These are phyloP conservation scores for Dendrocalamus sinicus DNA, from an alignment of 176 grass and related monocot species.

Conservation along the genomic window DNA sequence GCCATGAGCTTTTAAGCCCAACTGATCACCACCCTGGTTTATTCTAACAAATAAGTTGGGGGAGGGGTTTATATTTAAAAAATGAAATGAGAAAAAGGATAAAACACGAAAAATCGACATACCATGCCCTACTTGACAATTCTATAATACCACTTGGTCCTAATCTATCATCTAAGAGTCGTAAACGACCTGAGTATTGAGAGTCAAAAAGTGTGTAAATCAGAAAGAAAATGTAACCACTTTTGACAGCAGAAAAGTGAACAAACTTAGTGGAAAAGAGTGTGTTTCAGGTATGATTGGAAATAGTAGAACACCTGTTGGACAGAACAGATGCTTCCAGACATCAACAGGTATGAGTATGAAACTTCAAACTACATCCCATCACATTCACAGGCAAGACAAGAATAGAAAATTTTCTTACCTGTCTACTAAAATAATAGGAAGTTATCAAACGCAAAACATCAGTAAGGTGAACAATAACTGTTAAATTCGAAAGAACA, in stretches of 20 bases:
- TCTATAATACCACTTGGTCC: conserved; percentile 1
- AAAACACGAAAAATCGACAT: neutral
- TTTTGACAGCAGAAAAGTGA: conserved; percentile 39
- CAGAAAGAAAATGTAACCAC: neutral
- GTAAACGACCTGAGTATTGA: conserved; percentile 11
- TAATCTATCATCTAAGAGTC: neutral
- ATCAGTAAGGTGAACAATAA: neutral
- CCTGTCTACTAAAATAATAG: neutral
- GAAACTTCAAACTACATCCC: neutral
- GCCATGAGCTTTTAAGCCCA: no score
- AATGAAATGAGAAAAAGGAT: neutral
- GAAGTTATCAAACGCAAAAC: neutral
- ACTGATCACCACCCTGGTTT: no score
- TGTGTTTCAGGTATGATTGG: conserved; percentile 37
- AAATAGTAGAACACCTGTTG: neutral
- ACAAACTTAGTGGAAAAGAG: conserved; percentile 8
- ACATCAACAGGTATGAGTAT: neutral
- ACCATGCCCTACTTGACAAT: conserved; percentile 6
- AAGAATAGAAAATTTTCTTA: neutral
- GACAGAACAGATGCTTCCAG: conserved; percentile 36
- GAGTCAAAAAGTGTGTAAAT: conserved; percentile 24
- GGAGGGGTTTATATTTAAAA: neutral
- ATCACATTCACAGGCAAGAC: neutral
- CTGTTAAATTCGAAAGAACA: neutral
- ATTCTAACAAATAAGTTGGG: no score